Evolutionary conservation across 371 early-diverging fungal species (phyloP).

Genomic region (Syncephalastrum monosporum): DNA sequence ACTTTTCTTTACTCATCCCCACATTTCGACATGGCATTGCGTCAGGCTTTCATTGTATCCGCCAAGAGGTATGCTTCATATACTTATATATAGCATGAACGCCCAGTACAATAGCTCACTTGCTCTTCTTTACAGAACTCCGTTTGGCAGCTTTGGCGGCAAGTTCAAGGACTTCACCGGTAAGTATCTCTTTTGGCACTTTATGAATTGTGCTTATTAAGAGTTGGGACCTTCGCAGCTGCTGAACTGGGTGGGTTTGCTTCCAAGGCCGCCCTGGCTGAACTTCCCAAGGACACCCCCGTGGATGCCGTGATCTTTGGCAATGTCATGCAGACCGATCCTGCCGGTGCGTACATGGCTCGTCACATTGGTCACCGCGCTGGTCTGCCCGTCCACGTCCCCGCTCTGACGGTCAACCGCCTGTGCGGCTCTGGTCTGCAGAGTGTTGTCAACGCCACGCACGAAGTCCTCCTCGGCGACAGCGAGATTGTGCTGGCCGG

Average conservation of each 20-base stretch:
- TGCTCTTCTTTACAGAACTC: slow-evolving; percentile 38
- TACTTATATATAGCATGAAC: background rate
- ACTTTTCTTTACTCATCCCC: slow-evolving; percentile 7
- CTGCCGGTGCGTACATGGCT: slow-evolving; percentile 85
- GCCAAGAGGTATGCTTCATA: slow-evolving; percentile 38
- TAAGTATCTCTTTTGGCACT: slow-evolving; percentile 9
- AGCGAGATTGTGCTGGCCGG: slow-evolving; percentile 87
- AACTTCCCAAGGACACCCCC: slow-evolving; percentile 67
- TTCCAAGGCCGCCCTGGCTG: slow-evolving; percentile 82
- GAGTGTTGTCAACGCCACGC: slow-evolving; percentile 88
- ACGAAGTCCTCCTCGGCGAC: slow-evolving; percentile 86
- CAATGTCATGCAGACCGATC: slow-evolving; percentile 89
- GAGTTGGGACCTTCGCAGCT: slow-evolving; percentile 41
- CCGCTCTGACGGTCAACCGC: slow-evolving; percentile 92
- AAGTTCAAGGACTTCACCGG: slow-evolving; percentile 76
- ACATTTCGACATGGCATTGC: slow-evolving; percentile 33
- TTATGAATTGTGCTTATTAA: no score
- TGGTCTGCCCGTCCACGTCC: slow-evolving; percentile 76
- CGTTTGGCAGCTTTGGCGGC: slow-evolving; percentile 88
- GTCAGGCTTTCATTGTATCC: slow-evolving; percentile 48
- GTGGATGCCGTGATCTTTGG: slow-evolving; percentile 94
- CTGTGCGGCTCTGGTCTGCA: slow-evolving; percentile 97
- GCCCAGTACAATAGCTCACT: background rate
- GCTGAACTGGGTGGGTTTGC: slow-evolving; percentile 92
- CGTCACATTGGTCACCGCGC: slow-evolving; percentile 93